A percentile compares a stretch with the other conserved stretches of the same genome.
These are phyloP conservation scores for Cladobotryum protrusum DNA, from an alignment of 2,329 filamentous ascomycete species.

Conservation along the genomic window DNA sequence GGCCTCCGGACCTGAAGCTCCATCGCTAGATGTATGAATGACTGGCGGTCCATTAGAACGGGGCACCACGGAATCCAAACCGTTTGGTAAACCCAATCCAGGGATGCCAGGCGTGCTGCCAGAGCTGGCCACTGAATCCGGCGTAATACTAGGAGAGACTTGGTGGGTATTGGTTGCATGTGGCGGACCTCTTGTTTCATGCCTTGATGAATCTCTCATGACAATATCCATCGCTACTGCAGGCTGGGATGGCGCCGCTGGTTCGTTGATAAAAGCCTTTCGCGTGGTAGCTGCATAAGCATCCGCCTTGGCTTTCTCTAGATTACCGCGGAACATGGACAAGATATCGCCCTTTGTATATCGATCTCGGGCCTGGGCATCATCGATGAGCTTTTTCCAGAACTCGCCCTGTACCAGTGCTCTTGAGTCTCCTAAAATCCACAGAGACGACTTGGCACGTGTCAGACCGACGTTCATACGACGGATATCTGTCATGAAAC, in stretches of 20 bases:
- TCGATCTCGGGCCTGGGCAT: slow-evolving; percentile 66
- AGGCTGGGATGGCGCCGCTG: background rate
- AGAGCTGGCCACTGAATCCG: slow-evolving; percentile 3
- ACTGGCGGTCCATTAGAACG: slow-evolving; percentile 29
- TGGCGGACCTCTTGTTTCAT: background rate
- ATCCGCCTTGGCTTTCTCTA: slow-evolving; percentile 29
- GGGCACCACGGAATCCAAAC: slow-evolving; percentile 11
- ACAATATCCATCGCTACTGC: slow-evolving; percentile 10
- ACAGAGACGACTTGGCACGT: slow-evolving; percentile 90
- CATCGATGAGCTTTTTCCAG: slow-evolving; percentile 80
- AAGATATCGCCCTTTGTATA: slow-evolving; percentile 66
- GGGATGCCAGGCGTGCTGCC: slow-evolving; percentile 9
- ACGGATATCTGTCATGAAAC: slow-evolving; percentile 95
- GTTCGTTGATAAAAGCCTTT: background rate
- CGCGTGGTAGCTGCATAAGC: slow-evolving; percentile 10
- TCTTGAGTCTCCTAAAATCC: slow-evolving; percentile 89
- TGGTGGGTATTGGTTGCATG: background rate
- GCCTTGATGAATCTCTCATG: slow-evolving; percentile 10
- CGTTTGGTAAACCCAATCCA: background rate
- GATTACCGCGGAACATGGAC: slow-evolving; percentile 40
- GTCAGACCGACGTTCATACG: slow-evolving; percentile 99
- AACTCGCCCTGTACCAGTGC: slow-evolving; percentile 83
- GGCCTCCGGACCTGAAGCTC: slow-evolving; percentile 16
- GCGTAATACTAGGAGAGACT: background rate
- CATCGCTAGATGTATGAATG: slow-evolving; percentile 31